These are phyloP conservation scores for Monilinia fructigena DNA, from an alignment of 2,329 filamentous ascomycete species.

Conservation along the genomic window DNA sequence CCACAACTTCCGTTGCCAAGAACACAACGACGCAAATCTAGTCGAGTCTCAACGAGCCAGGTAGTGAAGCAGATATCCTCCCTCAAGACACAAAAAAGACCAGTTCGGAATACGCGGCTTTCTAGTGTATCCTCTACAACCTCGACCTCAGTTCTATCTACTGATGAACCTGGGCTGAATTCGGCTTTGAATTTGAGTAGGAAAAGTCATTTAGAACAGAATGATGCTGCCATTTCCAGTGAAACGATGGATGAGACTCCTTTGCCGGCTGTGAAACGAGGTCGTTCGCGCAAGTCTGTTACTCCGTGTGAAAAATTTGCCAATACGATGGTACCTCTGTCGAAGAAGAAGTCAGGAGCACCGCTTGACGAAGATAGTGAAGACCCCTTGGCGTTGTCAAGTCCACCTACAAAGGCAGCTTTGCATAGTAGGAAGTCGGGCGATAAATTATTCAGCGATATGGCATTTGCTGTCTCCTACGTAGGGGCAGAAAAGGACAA, in stretches of 20 bases:
- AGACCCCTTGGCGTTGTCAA: slow-evolving; percentile 32
- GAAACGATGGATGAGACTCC: neutral
- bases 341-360: slow-evolving; percentile 30
- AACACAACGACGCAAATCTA: neutral
- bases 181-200: neutral
- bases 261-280: slow-evolving; percentile 10
- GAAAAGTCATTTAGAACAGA: neutral
- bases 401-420: neutral
- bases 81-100: neutral
- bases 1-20: neutral
- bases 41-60: slow-evolving; percentile 17
- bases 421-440: slow-evolving; percentile 6
- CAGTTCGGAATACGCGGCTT: neutral
- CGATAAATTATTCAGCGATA: slow-evolving; percentile 64
- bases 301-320: slow-evolving; percentile 3
- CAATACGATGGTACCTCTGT: slow-evolving; percentile 25
- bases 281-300: neutral
- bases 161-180: slow-evolving; percentile 1
- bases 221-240: neutral
- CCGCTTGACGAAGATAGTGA: slow-evolving; percentile 29
- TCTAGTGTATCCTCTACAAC: slow-evolving; percentile 4
- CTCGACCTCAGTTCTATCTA: slow-evolving; percentile 4
- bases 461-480: slow-evolving; percentile 86
- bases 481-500: slow-evolving; percentile 54
- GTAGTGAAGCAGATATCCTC: neutral